Base-by-base conservation (phyloP, 1,284 basidiomycete species). In the Flammula alnicola region DNA sequence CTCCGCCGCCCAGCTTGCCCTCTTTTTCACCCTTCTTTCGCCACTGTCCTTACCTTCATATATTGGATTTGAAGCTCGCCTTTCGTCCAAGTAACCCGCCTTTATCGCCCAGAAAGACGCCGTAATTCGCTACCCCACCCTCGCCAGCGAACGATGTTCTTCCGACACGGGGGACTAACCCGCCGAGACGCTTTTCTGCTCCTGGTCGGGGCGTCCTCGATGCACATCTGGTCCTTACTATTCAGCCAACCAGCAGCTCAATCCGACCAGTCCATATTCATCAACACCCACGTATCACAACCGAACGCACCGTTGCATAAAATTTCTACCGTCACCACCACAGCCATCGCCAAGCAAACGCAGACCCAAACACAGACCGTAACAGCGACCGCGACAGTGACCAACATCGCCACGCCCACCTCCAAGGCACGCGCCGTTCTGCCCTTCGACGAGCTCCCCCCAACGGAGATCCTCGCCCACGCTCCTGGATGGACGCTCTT, bases 401-500 rank as follows among this genome's bases (percentile, higher is more conserved):
- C 46, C 20, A 38, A 42, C 20, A 43, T 50, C 12, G 20, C 40
- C 35, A 59, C 48, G 4, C 37, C 56, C 7, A 47, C 55, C 2
- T 44, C 54, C 12, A 49, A 53, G 16, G 40, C 53, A 3, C 44
- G 44, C 3, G 39, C 56, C 11, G 12, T 52, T 8, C 43, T 54
- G 23, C 49, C 56, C 22, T 51, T 49, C 44, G 53, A 55, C 16
- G 57, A 64, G 12, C 58, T 84, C 5, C 79, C 79, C 0, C 69
- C 74, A 46, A 87, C 86, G 0, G 69, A 73, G 10, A 60, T 87
- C 17, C 62, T 82, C 8, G 73, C 78, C n/a, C 85, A 87, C 49
- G 82, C 81, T 11, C 83, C 83, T 33, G 91, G 91, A 33, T 93
- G 90, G 88, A 92, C 91, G 0, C 68, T 93, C 26, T 90, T 91